Base-by-base conservation (phyloP, 176 grass and related monocot species). In the Otatea glauca region DNA sequence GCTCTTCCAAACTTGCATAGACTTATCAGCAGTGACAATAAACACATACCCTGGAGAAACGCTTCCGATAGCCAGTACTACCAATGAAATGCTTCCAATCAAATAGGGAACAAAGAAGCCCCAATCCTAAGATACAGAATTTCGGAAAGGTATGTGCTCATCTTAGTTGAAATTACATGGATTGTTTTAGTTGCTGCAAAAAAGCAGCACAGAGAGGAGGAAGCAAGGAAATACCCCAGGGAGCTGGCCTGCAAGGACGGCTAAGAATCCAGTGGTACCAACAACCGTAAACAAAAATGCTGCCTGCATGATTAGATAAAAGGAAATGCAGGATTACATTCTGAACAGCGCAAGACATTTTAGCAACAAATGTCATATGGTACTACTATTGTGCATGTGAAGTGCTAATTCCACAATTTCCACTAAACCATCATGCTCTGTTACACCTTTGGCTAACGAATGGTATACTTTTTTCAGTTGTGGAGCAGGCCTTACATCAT, bases 31-130 rank as follows among this genome's bases (percentile, higher is more conserved):
- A 48, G 25, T 73, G 12, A 42, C 4, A 74, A 79, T 20, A 85
- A 29, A 29, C 72, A 82, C 65, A 32, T 95, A 98, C 96, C 96
- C 93, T 80, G 93, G 96, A 85, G 96, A 82, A 79, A 85, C 75
- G 7, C 96, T 98, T 48, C 96, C 96, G 15, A 95, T 66, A 78
- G 89, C 93, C 80, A 98, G 74, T 73, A 98, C 93, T 78, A 98
- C 61, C 44, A 98, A 53, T 20, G 96, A 95, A 80, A 98, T 93
- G 82, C 93, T 98, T 80, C 96, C 96, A 38, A 88, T 70, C 82
- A 98, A 81, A 78, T 98, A 98, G 17, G 96, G 93, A 75, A 95
- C 93, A 80, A 98, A 98, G 80, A 98, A 98, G 21, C 96, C 96
- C 93, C 96, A 98, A 65, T 98, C 96, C 96, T 95, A 69, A 15